Evolutionary conservation across 2,329 filamentous ascomycete genomes (phyloP).

Genomic region (Cladosporium halotolerans): DNA sequence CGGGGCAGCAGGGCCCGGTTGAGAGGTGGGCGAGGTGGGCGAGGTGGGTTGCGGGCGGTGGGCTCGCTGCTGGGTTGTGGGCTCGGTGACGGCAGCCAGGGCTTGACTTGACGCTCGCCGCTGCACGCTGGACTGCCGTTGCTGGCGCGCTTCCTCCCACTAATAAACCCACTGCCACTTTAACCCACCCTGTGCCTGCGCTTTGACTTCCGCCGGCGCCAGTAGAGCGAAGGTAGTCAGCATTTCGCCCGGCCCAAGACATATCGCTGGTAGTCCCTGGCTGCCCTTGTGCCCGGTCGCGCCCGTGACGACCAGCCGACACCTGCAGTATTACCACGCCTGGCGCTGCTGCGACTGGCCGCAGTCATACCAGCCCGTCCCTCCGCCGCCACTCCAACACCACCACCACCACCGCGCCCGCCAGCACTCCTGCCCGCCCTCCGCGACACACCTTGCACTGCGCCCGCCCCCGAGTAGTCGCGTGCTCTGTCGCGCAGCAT

Average conservation of each 20-base stretch:
- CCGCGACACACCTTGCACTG: neutral
- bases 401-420: neutral
- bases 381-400: neutral
- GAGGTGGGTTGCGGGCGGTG: no score
- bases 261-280: constrained; percentile 1
- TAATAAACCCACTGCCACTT: neutral
- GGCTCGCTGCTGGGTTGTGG: constrained; percentile 3
- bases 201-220: neutral
- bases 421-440: no score
- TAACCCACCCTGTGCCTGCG: neutral
- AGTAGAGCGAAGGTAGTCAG: constrained; percentile 6
- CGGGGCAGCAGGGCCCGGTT: neutral
- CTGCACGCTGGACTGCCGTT: neutral
- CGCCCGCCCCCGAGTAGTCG: neutral
- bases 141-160: neutral
- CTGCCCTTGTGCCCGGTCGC: constrained; percentile 9
- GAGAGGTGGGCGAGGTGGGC: no score
- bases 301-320: constrained; percentile 11
- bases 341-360: neutral
- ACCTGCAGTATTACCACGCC: constrained; percentile 4
- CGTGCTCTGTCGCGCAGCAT: constrained; percentile 8
- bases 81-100: constrained; percentile 11
- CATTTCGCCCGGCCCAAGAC: constrained; percentile 4
- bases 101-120: neutral
- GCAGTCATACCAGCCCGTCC: neutral